A percentile compares a stretch with the other conserved stretches of the same genome.
These are phyloP conservation scores for Vaccinium darrowii DNA, from an alignment of 148 eudicot genomes.

Conservation along the genomic window DNA sequence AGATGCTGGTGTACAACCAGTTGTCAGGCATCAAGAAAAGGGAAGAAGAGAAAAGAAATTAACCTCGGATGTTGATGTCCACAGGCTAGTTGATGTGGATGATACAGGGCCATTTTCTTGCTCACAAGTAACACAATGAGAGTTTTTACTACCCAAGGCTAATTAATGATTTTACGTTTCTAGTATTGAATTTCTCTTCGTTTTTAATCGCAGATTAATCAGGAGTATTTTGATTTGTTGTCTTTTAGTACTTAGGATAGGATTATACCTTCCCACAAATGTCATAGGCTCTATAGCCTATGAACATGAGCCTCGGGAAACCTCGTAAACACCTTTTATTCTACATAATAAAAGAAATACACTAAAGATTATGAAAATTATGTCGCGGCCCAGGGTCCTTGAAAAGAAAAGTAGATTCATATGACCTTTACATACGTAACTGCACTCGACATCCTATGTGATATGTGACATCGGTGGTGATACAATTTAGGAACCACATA, in stretches of 20 bases:
- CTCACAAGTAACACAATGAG: not conserved
- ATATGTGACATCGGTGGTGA: too few species aligned
- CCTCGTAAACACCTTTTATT: not conserved
- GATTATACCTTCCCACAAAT: too few species aligned
- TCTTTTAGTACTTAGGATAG: too few species aligned
- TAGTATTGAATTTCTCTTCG: not conserved
- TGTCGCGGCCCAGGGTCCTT: not conserved
- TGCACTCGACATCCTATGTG: too few species aligned
- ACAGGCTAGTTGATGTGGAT: not conserved
- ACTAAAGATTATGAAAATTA: not conserved
- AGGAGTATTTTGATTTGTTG: not conserved
- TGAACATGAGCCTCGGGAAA: not conserved
- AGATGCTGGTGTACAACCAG: not conserved
- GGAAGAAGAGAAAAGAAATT: conserved; percentile 3
- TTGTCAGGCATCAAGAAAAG: conserved; percentile 1
- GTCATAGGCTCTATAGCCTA: not conserved
- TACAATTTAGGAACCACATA: not conserved
- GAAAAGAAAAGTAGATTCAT: not conserved
- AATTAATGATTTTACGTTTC: not conserved
- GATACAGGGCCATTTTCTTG: not conserved
- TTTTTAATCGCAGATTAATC: not conserved
- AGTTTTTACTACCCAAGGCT: not conserved
- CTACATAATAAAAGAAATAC: not conserved
- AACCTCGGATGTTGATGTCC: not conserved
- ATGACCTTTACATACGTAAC: too few species aligned